Percentiles rank a stretch among this genome's conserved stretches.
Evolutionary conservation across 2,329 filamentous ascomycete genomes (phyloP).

Genomic region (Arthroderma sp.): DNA sequence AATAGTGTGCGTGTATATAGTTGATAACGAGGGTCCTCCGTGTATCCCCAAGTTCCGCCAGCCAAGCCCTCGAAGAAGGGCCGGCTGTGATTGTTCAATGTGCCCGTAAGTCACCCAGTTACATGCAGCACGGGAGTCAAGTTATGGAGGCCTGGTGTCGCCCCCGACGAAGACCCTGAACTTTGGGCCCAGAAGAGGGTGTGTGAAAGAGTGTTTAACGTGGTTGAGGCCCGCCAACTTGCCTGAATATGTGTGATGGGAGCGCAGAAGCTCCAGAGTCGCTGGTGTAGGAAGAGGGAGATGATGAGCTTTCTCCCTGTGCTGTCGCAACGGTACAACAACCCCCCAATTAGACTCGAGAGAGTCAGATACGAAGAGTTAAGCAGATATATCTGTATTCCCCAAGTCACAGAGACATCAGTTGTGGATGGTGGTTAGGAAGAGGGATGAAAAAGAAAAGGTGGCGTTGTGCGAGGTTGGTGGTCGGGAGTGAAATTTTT

Average conservation of each 20-base stretch:
- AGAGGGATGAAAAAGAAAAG: no score
- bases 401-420: no score
- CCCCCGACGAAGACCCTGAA: conserved; percentile 93
- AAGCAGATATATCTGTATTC: no score
- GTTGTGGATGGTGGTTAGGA: no score
- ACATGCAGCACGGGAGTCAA: conserved; percentile 33
- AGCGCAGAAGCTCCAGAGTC: conserved; percentile 31
- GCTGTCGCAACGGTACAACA: no score
- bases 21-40: conserved; percentile 13
- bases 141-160: conserved; percentile 96
- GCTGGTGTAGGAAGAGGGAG: conserved; percentile 11
- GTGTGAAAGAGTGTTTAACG: conserved; percentile 58
- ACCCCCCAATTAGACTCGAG: no score
- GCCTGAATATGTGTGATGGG: conserved; percentile 44
- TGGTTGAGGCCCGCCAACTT: conserved; percentile 84
- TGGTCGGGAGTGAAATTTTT: no score
- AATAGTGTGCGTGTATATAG: conserved; percentile 11
- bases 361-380: no score
- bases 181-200: conserved; percentile 83
- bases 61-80: conserved; percentile 31
- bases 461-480: no score
- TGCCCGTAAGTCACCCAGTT: conserved; percentile 24
- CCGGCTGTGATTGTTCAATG: conserved; percentile 22
- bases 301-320: background rate
- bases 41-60: conserved; percentile 18